Evolutionary conservation across 202 grass and related monocot species (phyloP).

Genomic region (Elaeis oleifera): DNA sequence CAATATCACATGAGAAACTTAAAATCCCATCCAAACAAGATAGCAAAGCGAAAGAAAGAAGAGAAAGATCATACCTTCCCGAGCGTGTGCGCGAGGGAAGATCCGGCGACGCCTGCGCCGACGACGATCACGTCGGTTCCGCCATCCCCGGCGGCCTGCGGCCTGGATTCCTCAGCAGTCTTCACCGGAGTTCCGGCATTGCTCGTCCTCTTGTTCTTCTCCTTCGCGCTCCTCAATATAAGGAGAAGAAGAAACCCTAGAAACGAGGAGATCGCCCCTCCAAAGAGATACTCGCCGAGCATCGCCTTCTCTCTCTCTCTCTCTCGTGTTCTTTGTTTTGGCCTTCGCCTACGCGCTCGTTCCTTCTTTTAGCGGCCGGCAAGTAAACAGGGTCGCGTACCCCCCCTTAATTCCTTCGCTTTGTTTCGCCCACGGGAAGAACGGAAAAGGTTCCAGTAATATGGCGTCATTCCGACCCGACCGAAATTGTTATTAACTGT

Average conservation of each 20-base stretch:
- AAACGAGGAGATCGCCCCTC: constrained; percentile 21
- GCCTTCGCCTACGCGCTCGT: too few relatives aligned
- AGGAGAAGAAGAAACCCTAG: constrained; percentile 19
- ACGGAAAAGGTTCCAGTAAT: too few relatives aligned
- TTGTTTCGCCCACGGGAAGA: too few relatives aligned
- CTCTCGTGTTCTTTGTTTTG: too few relatives aligned
- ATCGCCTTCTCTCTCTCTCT: background rate
- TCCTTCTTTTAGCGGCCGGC: too few relatives aligned
- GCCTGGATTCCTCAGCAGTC: background rate
- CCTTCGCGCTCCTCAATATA: background rate
- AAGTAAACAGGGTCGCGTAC: too few relatives aligned
- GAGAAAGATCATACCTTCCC: constrained; percentile 46
- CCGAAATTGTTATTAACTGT: too few relatives aligned
- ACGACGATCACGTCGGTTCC: constrained; percentile 71
- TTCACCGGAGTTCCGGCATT: constrained; percentile 1
- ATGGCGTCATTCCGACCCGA: too few relatives aligned
- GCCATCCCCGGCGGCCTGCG: constrained; percentile 1
- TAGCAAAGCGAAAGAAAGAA: background rate
- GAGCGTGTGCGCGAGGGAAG: constrained; percentile 83
- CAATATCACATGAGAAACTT: too few relatives aligned
- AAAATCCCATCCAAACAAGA: too few relatives aligned
- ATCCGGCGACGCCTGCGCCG: constrained; percentile 87
- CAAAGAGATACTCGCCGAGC: constrained; percentile 21
- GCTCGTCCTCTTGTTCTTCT: background rate
- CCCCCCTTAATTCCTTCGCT: too few relatives aligned